A percentile compares a stretch with the other conserved stretches of the same genome.
phyloP scores from a whole-genome alignment of 2,329 filamentous ascomycete genomes.

The Alternaria burnsii region DNA sequence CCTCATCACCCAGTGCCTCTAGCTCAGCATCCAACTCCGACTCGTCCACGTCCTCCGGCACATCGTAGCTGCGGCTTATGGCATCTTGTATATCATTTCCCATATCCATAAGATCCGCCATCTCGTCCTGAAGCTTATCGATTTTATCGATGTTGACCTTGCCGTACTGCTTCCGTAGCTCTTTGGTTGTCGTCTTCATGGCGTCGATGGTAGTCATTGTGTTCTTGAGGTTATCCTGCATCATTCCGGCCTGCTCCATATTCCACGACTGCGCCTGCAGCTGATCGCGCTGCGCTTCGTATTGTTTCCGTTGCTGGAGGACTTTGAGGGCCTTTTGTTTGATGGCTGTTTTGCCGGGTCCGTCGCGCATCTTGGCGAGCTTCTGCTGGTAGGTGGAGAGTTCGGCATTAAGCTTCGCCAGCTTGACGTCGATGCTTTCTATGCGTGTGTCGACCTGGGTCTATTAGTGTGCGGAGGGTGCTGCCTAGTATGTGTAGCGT shows the following conservation, averaged over 20 bases:
- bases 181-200: constrained; percentile 96
- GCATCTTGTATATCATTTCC: constrained; percentile 99
- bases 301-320: constrained; percentile 90
- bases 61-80: constrained; percentile 87
- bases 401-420: constrained; percentile 90
- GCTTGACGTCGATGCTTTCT: constrained; percentile 90
- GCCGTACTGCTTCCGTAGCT: constrained; percentile 90
- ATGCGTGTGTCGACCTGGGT: constrained; percentile 79
- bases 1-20: constrained; percentile 91
- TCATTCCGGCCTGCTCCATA: constrained; percentile 97
- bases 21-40: constrained; percentile 94
- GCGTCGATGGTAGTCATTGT: constrained; percentile 98
- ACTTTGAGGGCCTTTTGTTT: constrained; percentile 95
- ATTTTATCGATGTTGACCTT: constrained; percentile 98
- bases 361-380: constrained; percentile 91
- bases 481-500: constrained; percentile 32
- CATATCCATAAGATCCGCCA: constrained; percentile 97
- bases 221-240: constrained; percentile 98
- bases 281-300: constrained; percentile 93
- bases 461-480: constrained; percentile 26
- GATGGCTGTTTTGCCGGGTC: constrained; percentile 89
- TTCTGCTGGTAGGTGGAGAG: constrained; percentile 87
- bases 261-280: constrained; percentile 96
- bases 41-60: constrained; percentile 97
- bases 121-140: constrained; percentile 96